Percentiles rank a stretch among this genome's conserved stretches.
phyloP scores from a whole-genome alignment of 164 flowering plant genomes.

The Nymphaea colorata region DNA sequence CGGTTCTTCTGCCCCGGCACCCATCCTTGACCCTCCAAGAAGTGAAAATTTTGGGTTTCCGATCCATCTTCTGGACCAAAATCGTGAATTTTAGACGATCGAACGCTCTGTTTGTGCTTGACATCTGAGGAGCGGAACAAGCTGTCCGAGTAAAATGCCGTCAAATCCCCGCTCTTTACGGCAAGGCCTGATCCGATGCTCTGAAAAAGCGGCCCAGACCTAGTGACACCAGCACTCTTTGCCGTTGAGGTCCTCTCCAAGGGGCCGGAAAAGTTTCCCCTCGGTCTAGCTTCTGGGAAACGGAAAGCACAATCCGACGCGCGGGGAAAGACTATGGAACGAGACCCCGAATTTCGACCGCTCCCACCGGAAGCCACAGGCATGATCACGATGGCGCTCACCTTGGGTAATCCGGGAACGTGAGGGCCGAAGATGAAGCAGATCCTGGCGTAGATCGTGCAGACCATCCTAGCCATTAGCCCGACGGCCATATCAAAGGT shows the following conservation, averaged over 20 bases:
- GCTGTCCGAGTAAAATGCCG: slow-evolving; percentile 1
- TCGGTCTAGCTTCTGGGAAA: slow-evolving; percentile 1
- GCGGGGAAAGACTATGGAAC: neutral
- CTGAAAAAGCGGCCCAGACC: neutral
- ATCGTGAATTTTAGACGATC: slow-evolving; percentile 3
- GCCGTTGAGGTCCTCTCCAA: slow-evolving; percentile 7
- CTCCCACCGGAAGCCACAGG: neutral
- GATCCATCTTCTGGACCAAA: neutral
- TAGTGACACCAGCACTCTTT: neutral
- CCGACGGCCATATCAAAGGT: slow-evolving; percentile 41
- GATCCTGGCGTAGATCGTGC: slow-evolving; percentile 36
- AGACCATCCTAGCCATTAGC: slow-evolving; percentile 38
- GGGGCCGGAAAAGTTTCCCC: slow-evolving; percentile 8
- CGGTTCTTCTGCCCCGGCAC: neutral
- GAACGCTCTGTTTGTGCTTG: slow-evolving; percentile 9
- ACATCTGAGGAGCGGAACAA: slow-evolving; percentile 17
- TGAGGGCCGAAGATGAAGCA: slow-evolving; percentile 44
- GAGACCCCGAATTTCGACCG: neutral
- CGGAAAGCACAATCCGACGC: neutral
- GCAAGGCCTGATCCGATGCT: neutral
- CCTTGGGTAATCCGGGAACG: slow-evolving; percentile 17
- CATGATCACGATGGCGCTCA: slow-evolving; percentile 2
- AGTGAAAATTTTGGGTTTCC: slow-evolving; percentile 1
- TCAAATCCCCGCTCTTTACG: neutral
- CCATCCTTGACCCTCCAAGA: neutral